Percentiles rank a stretch among this genome's conserved stretches.
These are phyloP conservation scores for Solanum pennellii DNA, from an alignment of 257 asterid species.

Conservation along the genomic window DNA sequence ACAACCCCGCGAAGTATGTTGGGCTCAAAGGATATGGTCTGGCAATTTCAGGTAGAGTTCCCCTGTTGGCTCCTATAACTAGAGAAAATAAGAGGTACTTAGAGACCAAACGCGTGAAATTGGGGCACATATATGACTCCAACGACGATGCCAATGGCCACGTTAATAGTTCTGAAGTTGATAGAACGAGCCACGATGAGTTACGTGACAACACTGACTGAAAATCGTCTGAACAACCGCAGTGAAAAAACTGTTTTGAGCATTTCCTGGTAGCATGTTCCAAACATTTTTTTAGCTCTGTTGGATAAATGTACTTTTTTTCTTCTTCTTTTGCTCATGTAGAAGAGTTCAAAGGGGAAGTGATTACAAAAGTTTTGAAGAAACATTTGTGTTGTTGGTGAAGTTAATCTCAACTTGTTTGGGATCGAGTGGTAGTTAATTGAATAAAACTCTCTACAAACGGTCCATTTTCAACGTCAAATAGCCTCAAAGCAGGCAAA, in stretches of 20 bases:
- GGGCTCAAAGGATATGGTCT: constrained; percentile 94
- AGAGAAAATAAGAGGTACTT: constrained; percentile 73
- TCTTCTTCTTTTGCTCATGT: background rate
- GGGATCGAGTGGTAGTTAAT: background rate
- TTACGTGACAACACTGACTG: background rate
- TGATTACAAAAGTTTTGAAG: background rate
- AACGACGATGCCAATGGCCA: constrained; percentile 37
- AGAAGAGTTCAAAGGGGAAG: background rate
- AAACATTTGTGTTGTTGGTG: background rate
- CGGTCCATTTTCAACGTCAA: no score
- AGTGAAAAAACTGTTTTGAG: background rate
- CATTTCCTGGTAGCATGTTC: background rate
- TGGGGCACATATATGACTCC: constrained; percentile 79
- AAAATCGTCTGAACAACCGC: background rate
- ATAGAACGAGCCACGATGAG: background rate
- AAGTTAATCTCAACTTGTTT: background rate
- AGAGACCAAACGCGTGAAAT: constrained; percentile 78
- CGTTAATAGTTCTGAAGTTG: background rate
- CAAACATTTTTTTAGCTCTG: background rate
- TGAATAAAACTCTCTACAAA: background rate
- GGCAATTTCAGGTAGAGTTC: constrained; percentile 74
- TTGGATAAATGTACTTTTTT: background rate
- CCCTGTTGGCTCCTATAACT: constrained; percentile 66
- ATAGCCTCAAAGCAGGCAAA: no score
- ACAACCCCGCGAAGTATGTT: constrained; percentile 85